These are phyloP conservation scores for Ganoderma multipileum DNA, from an alignment of 1,284 basidiomycete genomes.

Conservation along the genomic window DNA sequence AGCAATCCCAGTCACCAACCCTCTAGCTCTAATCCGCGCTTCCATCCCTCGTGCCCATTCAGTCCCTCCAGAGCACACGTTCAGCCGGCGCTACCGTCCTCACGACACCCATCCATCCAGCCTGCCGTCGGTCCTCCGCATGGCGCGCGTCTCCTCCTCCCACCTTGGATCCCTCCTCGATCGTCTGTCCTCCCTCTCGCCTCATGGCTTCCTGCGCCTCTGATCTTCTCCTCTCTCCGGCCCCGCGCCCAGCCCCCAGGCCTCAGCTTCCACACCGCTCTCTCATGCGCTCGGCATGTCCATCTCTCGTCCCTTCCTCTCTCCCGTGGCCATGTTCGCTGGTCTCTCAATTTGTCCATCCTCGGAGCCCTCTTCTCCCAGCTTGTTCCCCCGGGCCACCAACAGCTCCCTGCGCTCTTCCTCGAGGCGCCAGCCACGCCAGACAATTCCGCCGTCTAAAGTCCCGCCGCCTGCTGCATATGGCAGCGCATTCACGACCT, in stretches of 20 bases:
- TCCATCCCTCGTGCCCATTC: constrained; percentile 14
- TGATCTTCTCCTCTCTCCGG: constrained; percentile 12
- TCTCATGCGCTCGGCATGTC: constrained; percentile 18
- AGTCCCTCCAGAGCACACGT: constrained; percentile 6
- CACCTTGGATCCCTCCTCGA: constrained; percentile 10
- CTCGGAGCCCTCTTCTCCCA: constrained; percentile 8
- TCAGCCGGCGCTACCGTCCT: constrained; percentile 10
- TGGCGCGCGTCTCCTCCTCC: constrained; percentile 12
- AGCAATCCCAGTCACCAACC: background rate
- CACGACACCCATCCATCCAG: background rate
- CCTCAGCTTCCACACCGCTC: background rate
- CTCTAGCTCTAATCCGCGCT: constrained; percentile 1
- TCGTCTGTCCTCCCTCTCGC: constrained; percentile 14
- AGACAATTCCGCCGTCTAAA: constrained; percentile 21
- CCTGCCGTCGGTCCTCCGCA: constrained; percentile 25
- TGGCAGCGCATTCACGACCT: constrained; percentile 20
- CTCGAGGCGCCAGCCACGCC: constrained; percentile 7
- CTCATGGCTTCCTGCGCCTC: constrained; percentile 18
- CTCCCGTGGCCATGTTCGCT: constrained; percentile 6
- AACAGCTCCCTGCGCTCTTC: constrained; percentile 6
- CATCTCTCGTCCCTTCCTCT: constrained; percentile 3
- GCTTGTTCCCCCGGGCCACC: constrained; percentile 15
- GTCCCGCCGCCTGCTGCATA: constrained; percentile 23
- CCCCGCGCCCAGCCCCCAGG: constrained; percentile 20
- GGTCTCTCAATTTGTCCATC: constrained; percentile 12